Evolutionary conservation across 345 rosid genomes (phyloP).

Genomic region (Murraya koenigii): DNA sequence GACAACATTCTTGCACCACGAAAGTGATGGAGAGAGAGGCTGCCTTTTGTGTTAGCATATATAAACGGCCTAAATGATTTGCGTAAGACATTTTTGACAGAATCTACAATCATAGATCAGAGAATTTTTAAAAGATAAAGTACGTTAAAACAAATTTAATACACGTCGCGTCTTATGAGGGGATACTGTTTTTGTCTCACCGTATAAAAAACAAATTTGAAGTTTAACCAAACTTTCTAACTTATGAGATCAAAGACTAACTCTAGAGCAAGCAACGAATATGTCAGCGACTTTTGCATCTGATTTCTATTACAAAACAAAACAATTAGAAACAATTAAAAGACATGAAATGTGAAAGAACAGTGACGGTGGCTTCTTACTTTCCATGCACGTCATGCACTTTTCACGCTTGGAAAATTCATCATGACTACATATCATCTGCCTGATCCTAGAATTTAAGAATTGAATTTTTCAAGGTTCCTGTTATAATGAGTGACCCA

Average conservation of each 20-base stretch:
- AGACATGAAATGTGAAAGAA: not conserved
- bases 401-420: slow-evolving; percentile 15
- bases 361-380: not conserved
- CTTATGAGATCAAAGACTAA: slow-evolving; percentile 22
- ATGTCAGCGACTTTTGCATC: slow-evolving; percentile 25
- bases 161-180: slow-evolving; percentile 16
- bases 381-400: slow-evolving; percentile 47
- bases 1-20: slow-evolving; percentile 31
- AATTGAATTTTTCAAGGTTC: too few species aligned
- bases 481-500: too few species aligned
- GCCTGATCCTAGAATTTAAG: too few species aligned
- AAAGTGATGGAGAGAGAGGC: slow-evolving; percentile 27
- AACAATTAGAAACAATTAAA: not conserved
- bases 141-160: not conserved
- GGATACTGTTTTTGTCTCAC: slow-evolving; percentile 45
- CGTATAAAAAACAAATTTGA: slow-evolving; percentile 38
- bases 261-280: slow-evolving; percentile 63
- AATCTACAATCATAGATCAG: slow-evolving; percentile 23
- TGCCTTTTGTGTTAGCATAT: slow-evolving; percentile 13
- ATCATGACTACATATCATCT: not conserved
- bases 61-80: not conserved
- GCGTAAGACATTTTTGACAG: not conserved
- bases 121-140: slow-evolving; percentile 25
- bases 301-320: not conserved
- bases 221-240: slow-evolving; percentile 31